Evolutionary conservation across 306 rosid genomes (phyloP).

Genomic region (Cicer chorassanicum): DNA sequence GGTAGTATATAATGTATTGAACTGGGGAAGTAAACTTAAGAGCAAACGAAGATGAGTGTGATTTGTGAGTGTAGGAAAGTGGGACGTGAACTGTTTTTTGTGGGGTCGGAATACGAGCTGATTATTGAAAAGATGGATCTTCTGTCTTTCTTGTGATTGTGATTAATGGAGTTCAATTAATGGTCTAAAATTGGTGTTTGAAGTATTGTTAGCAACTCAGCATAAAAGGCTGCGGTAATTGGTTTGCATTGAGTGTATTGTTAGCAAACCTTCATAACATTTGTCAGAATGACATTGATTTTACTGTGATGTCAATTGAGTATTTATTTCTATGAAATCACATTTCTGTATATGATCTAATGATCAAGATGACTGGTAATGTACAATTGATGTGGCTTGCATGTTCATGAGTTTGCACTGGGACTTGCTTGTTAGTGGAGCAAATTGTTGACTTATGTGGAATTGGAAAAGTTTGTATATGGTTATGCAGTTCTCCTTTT

Average conservation of each 20-base stretch:
- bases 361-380: constrained; percentile 22
- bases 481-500: not conserved
- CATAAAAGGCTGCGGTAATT: constrained; percentile 14
- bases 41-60: constrained; percentile 25
- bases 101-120: constrained; percentile 17
- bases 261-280: constrained; percentile 27
- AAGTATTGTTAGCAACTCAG: constrained; percentile 29
- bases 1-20: constrained; percentile 41
- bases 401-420: constrained; percentile 5
- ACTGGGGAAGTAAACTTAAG: constrained; percentile 45
- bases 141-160: constrained; percentile 25
- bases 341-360: constrained; percentile 17
- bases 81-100: not conserved
- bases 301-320: constrained; percentile 29
- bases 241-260: constrained; percentile 16
- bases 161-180: constrained; percentile 28
- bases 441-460: constrained; percentile 24
- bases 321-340: constrained; percentile 42
- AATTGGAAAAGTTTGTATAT: constrained; percentile 37
- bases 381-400: constrained; percentile 25
- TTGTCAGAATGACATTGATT: constrained; percentile 17
- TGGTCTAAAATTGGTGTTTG: constrained; percentile 28
- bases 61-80: constrained; percentile 13
- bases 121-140: constrained; percentile 25
- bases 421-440: constrained; percentile 6